Conservation (phyloP, 2,329 filamentous ascomycete genomes). For the Lachnellula occidentalis region DNA sequence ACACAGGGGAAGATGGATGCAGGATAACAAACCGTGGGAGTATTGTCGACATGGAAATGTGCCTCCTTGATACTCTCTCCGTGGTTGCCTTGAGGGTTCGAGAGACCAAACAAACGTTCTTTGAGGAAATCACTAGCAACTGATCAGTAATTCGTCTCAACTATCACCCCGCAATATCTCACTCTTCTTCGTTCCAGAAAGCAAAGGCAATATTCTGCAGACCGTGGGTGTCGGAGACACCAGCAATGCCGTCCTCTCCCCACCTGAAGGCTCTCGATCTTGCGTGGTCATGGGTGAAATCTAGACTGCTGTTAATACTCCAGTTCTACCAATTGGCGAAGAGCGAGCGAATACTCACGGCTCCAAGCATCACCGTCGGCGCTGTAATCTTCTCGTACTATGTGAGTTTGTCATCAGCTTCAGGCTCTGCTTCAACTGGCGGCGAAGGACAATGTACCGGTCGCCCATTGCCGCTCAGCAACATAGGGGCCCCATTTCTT, state of each 20-base stretch:
- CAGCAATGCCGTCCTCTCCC: conserved; percentile 96
- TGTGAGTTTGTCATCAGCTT: conserved; percentile 19
- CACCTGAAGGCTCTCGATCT: conserved; percentile 85
- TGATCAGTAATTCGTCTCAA: conserved; percentile 28
- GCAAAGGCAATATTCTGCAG: conserved; percentile 89
- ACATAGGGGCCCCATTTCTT: conserved; percentile 98
- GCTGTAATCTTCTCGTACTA: conserved; percentile 86
- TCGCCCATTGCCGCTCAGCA: conserved; percentile 92
- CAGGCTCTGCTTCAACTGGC: neutral
- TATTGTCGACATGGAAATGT: conserved; percentile 95
- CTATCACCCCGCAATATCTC: conserved; percentile 30
- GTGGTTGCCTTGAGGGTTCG: conserved; percentile 95
- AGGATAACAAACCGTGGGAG: conserved; percentile 45
- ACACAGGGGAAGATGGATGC: neutral
- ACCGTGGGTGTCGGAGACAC: conserved; percentile 88
- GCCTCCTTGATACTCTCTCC: conserved; percentile 96
- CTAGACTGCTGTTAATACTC: conserved; percentile 41
- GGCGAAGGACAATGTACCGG: conserved; percentile 48
- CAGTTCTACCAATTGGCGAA: neutral
- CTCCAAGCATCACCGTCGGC: conserved; percentile 93
- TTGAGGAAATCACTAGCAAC: conserved; percentile 75
- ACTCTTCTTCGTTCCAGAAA: conserved; percentile 99
- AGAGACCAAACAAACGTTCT: conserved; percentile 89
- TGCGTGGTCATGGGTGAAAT: conserved; percentile 91
- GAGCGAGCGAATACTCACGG: conserved; percentile 53